These are phyloP conservation scores for Diplodia corticola DNA, from an alignment of 2,329 filamentous ascomycete species.

Conservation along the genomic window DNA sequence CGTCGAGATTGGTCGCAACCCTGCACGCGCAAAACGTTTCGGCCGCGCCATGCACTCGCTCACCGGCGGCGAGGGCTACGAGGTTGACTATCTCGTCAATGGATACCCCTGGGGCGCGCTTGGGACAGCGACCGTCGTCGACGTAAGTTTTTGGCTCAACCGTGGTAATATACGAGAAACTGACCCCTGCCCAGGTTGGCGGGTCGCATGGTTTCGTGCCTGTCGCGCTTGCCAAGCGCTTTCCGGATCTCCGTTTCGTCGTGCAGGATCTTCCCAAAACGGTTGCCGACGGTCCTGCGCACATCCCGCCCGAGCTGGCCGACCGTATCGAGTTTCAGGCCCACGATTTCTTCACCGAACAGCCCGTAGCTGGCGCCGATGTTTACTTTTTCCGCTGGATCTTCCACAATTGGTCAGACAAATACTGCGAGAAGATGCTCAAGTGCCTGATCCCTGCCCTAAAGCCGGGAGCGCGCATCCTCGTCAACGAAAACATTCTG, in stretches of 20 bases:
- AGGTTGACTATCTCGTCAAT: conserved; percentile 25
- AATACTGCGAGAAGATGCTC: conserved; percentile 38
- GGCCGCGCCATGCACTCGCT: conserved; percentile 24
- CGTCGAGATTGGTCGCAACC: conserved; percentile 24
- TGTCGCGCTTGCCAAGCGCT: conserved; percentile 23
- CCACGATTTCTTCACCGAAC: conserved; percentile 34
- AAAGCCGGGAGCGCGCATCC: conserved; percentile 24
- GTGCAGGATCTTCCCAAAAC: conserved; percentile 28
- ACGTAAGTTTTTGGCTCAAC: conserved; percentile 19
- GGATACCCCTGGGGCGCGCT: conserved; percentile 25
- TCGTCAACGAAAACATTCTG: conserved; percentile 30
- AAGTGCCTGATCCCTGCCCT: conserved; percentile 23
- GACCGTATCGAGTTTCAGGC: conserved; percentile 27
- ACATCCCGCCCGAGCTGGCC: conserved; percentile 24
- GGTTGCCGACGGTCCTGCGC: conserved; percentile 23
- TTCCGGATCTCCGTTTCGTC: conserved; percentile 23
- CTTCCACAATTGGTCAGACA: conserved; percentile 45
- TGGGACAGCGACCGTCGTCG: conserved; percentile 24
- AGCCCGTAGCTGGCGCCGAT: conserved; percentile 34
- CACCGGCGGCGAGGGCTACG: conserved; percentile 25
- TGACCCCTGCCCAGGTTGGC: conserved; percentile 24
- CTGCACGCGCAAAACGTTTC: conserved; percentile 24
- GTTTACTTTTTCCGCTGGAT: conserved; percentile 43
- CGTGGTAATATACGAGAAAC: background rate
- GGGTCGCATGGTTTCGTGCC: conserved; percentile 26